Conservation (phyloP, 169 alveolate species). For the Perkinsus olseni region DNA sequence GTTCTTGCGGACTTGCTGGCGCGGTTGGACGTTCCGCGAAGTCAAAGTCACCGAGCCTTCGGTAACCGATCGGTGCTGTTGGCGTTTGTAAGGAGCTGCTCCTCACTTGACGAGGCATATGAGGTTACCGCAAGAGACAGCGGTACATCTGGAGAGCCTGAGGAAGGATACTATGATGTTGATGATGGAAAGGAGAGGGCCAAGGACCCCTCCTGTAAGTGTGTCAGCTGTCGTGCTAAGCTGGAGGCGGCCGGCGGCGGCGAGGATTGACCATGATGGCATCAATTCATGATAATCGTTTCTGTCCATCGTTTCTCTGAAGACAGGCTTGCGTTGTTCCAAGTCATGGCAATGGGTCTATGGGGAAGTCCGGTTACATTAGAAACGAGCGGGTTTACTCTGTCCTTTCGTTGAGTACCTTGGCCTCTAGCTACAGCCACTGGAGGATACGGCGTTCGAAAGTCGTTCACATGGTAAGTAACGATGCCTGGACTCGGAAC, state of each 20-base stretch:
- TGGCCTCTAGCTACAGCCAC: too few species aligned
- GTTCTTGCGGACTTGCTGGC: neutral
- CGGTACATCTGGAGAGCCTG: neutral
- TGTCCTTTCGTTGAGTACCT: too few species aligned
- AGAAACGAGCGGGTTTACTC: too few species aligned
- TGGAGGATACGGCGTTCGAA: too few species aligned
- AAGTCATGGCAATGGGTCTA: too few species aligned
- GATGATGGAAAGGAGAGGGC: neutral
- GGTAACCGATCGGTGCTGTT: neutral
- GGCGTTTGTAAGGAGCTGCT: neutral
- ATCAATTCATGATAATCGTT: neutral
- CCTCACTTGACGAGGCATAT: neutral
- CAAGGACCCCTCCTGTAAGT: neutral
- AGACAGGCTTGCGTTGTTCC: too few species aligned
- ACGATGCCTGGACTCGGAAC: too few species aligned
- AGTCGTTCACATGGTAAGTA: too few species aligned
- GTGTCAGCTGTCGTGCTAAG: neutral
- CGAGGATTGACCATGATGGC: neutral
- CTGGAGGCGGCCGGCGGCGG: neutral
- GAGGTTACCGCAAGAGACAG: neutral
- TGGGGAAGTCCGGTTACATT: too few species aligned
- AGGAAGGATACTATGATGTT: neutral
- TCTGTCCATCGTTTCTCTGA: neutral
- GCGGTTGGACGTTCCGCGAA: neutral
- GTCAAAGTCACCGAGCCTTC: neutral